Base-by-base conservation (phyloP, 805 yeast species). In the Candida oleophila region DNA sequence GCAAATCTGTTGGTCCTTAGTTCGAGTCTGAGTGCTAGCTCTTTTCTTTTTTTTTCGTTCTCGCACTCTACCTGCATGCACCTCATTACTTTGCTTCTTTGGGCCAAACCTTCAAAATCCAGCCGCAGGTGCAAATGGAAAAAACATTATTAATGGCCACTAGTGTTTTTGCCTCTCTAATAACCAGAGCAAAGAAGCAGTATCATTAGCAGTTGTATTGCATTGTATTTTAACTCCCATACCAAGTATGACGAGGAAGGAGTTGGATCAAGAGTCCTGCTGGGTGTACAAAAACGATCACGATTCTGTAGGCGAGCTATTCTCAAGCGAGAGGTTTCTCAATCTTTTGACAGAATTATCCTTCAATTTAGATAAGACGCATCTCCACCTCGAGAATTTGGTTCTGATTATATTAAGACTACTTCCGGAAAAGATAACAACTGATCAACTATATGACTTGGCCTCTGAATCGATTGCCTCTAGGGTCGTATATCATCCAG, bases 1-100 rank as follows among this genome's bases (percentile, higher is more conserved):
- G 95, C 96, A 88, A 87, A 87, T 88, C 96, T 86, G 87, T 83
- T 86, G 95, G 96, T 88, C 94, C 90, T 85, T 82, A 85, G 96
- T 88, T 88, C 96, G 83, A 88, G 67, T 83, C 96, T 85, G 95
- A 85, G 89, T 78, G 83, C 85, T 81, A 83, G 89, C 94, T 85
- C 51, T 44, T 50, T 60, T 68, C 68, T 73, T 73, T 66, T 21
- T 35, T 48, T 32, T 45, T 41, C 30, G n/a, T 20, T 38, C 15
- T 22, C 16, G 12, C 7, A 21, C 11, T 25, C 11, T 25, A 7
- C 11, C 30, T 25, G 30, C 30, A 7, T 25, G 30, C 30, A 25
- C 30, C 30, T 25, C 30, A 28, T 28, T 41, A 41, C 43, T 28
- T 16, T 14, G n/a, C 25, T 33, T 21, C 19, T 19, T 28, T 41